A percentile compares a stretch with the other conserved stretches of the same genome.
These are phyloP conservation scores for Tricholoma matsutake DNA, from an alignment of 768 basidiomycete genomes.

Conservation along the genomic window DNA sequence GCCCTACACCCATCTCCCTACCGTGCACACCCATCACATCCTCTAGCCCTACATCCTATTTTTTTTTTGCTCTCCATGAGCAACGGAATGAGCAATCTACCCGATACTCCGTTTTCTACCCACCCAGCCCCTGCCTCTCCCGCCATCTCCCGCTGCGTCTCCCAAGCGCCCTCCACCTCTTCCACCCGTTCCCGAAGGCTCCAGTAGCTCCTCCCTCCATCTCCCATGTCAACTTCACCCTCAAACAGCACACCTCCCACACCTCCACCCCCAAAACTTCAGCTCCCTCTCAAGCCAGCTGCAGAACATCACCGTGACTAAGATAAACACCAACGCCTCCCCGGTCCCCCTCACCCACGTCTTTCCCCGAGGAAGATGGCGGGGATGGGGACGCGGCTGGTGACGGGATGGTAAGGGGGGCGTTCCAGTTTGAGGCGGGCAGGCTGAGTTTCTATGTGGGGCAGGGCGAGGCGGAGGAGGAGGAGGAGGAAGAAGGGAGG, in stretches of 20 bases:
- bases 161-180: slow-evolving; percentile 28
- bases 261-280: background rate
- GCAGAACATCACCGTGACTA: no score
- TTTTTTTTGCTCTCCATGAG: background rate
- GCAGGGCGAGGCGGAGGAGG: no score
- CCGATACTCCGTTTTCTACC: background rate
- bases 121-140: background rate
- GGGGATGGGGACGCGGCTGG: background rate
- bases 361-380: background rate
- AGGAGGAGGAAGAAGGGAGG: no score
- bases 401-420: no score
- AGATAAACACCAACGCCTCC: background rate
- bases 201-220: slow-evolving; percentile 1
- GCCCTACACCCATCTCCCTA: background rate
- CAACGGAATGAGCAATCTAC: background rate
- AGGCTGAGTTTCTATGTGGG: background rate
- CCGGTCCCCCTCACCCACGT: no score
- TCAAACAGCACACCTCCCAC: background rate
- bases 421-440: background rate
- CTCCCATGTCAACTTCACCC: slow-evolving; percentile 12
- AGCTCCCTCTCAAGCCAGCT: slow-evolving; percentile 7
- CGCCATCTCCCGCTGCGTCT: slow-evolving; percentile 14
- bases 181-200: slow-evolving; percentile 19
- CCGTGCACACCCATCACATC: background rate
- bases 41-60: background rate